Conservation (phyloP, 139 green algal genomes). For the Ulvella scutata region DNA sequence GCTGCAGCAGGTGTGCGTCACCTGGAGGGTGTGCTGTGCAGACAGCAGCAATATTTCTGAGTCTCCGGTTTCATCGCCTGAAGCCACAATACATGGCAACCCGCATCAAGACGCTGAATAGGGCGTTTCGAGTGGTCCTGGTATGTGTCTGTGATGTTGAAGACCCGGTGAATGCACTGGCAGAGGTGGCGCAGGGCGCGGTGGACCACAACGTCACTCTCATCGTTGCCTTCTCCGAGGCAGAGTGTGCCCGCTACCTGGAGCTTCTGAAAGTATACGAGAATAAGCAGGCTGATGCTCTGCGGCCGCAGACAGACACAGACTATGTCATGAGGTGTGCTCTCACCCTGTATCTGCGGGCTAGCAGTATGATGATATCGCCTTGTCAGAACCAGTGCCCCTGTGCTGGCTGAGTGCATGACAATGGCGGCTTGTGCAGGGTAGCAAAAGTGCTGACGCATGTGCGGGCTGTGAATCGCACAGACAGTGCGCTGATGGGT, state of each 20-base stretch:
- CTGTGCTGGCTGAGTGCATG: neutral
- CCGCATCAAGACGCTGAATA: neutral
- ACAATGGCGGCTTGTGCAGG: neutral
- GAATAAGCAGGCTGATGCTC: slow-evolving; percentile 21
- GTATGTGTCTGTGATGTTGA: slow-evolving; percentile 27
- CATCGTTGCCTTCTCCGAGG: slow-evolving; percentile 18
- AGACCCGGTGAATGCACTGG: slow-evolving; percentile 16
- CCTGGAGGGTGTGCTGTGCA: neutral
- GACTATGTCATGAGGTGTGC: slow-evolving; percentile 15
- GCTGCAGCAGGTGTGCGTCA: neutral
- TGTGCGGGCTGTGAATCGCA: slow-evolving; percentile 6
- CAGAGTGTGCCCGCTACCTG: slow-evolving; percentile 22
- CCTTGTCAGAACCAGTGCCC: too few relatives aligned
- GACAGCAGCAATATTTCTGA: neutral
- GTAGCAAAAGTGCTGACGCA: slow-evolving; percentile 9
- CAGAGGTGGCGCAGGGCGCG: slow-evolving; percentile 24
- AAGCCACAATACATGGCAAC: neutral
- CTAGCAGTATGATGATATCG: too few relatives aligned
- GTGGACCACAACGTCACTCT: slow-evolving; percentile 22
- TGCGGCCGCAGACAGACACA: slow-evolving; percentile 14
- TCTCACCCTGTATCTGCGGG: too few relatives aligned
- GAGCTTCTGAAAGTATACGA: slow-evolving; percentile 36
- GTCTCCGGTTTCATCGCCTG: neutral
- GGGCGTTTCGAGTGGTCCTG: slow-evolving; percentile 7
- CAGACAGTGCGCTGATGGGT: slow-evolving; percentile 3